These are phyloP conservation scores for Calonectria montana DNA, from an alignment of 2,329 filamentous ascomycete species.

Conservation along the genomic window DNA sequence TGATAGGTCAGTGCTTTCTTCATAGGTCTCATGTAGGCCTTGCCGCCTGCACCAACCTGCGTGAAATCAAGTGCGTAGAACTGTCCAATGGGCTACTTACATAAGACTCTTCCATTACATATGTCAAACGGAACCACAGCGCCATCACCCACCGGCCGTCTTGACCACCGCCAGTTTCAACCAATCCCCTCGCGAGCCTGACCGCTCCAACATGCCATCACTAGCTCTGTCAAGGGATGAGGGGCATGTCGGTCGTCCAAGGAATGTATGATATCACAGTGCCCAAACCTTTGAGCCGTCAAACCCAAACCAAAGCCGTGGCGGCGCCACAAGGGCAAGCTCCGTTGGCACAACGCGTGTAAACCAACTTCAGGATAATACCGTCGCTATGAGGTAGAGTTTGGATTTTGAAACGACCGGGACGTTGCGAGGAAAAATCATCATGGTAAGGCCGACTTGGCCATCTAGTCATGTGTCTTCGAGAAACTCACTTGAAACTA, in stretches of 20 bases:
- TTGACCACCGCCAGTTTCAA: background rate
- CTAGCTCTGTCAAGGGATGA: background rate
- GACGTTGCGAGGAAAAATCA: background rate
- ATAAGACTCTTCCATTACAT: background rate
- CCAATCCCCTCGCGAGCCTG: background rate
- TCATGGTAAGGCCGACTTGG: background rate
- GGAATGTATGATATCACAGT: slow-evolving; percentile 5
- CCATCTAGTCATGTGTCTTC: background rate
- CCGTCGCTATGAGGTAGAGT: background rate
- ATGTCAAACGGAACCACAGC: background rate
- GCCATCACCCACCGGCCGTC: background rate
- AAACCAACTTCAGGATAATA: background rate
- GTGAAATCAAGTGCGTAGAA: background rate
- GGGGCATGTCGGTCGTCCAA: background rate
- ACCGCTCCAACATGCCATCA: background rate
- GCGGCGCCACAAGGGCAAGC: background rate
- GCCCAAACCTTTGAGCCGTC: background rate
- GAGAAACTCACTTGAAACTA: background rate
- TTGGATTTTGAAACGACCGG: slow-evolving; percentile 1
- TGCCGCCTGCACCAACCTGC: background rate
- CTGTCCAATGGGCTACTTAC: background rate
- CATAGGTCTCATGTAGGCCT: background rate
- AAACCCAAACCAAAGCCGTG: background rate
- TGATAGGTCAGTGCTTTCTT: background rate
- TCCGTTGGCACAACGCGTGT: background rate